These are phyloP conservation scores for Corallochytrium limacisporum DNA, from an alignment of 78 protist species.

Conservation along the genomic window DNA sequence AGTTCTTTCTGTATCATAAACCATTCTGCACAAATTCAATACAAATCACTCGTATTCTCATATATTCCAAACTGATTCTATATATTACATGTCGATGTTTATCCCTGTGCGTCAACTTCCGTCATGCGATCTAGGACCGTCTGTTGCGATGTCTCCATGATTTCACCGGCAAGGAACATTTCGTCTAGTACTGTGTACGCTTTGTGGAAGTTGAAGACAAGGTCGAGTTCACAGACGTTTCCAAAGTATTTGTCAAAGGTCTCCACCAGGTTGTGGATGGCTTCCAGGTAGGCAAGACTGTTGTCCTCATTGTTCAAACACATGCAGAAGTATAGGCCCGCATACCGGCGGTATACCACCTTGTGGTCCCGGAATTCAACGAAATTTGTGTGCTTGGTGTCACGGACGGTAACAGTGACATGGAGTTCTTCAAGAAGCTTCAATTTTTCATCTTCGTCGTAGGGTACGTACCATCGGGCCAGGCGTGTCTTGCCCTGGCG, in stretches of 20 bases:
- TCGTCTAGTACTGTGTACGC: slow-evolving; percentile 86
- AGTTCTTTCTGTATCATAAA: too few species aligned
- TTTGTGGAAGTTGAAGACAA: slow-evolving; percentile 95
- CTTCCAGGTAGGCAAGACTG: slow-evolving; percentile 82
- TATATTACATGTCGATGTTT: too few species aligned
- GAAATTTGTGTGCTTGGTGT: slow-evolving; percentile 82
- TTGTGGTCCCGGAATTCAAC: slow-evolving; percentile 81
- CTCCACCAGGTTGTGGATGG: slow-evolving; percentile 87
- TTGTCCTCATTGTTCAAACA: slow-evolving; percentile 82
- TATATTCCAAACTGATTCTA: too few species aligned
- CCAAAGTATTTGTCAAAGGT: slow-evolving; percentile 69
- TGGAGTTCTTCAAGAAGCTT: slow-evolving; percentile 75
- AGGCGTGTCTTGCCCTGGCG: slow-evolving; percentile 96
- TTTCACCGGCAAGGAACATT: slow-evolving; percentile 90
- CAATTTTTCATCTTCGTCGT: slow-evolving; percentile 82
- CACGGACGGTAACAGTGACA: slow-evolving; percentile 69
- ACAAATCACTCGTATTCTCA: too few species aligned
- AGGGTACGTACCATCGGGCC: slow-evolving; percentile 82
- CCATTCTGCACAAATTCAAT: too few species aligned
- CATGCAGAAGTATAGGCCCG: slow-evolving; percentile 72
- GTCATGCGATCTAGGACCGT: not conserved
- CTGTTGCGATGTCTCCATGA: slow-evolving; percentile 76
- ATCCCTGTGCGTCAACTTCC: not conserved
- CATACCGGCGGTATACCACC: slow-evolving; percentile 75
- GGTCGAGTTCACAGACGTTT: slow-evolving; percentile 95